Base-by-base conservation (phyloP, 2,329 filamentous ascomycete species). In the Colletotrichum sp. region DNA sequence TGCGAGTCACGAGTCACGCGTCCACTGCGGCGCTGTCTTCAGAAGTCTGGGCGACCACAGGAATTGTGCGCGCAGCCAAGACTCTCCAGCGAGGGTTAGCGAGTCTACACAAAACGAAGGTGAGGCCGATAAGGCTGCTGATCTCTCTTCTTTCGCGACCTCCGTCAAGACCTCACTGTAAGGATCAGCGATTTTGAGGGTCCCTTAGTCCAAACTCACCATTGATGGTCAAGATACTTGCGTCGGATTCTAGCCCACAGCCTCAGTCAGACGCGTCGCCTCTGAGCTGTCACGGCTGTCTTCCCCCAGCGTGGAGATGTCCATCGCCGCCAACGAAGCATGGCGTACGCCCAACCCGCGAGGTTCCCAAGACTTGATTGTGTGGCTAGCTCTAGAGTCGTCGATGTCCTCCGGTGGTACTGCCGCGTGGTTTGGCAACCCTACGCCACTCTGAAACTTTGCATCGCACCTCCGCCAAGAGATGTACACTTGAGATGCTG, bases 71-170 rank as follows among this genome's bases (percentile, higher is more conserved):
- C 15, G n/a, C 39, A 57, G 72, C 72, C 63, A 72, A 75, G 72
- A 72, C 72, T 24, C 16, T 63, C 26, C 36, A 24, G 24, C 52
- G 18, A 55, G 72, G 67, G 24, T 67, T 61, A 75, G 63, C 68
- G 63, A 75, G 61, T 66, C 63, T 75, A 63, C 63, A 36, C 73
- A 75, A 75, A 63, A 59, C 63, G 15, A 12, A 55, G 24, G 7
- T 43, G 39, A 72, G 34, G 63, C 63, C 43, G 30, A 69, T 52
- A 34, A 48, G 15, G 55, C 68, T 59, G 43, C 73, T 63, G 68
- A 72, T 72, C 57, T 67, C 18, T 30, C 55, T 72, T 21, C 36
- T 63, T 72, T 63, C 24, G 57, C 32, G 36, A 67, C 55, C 26
- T n/a, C 28, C 59, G 18, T 61, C 13, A n/a, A 61, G 72, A 18